Conservation (phyloP, 2,329 filamentous ascomycete species). For the Sporothrix curviconia region DNA sequence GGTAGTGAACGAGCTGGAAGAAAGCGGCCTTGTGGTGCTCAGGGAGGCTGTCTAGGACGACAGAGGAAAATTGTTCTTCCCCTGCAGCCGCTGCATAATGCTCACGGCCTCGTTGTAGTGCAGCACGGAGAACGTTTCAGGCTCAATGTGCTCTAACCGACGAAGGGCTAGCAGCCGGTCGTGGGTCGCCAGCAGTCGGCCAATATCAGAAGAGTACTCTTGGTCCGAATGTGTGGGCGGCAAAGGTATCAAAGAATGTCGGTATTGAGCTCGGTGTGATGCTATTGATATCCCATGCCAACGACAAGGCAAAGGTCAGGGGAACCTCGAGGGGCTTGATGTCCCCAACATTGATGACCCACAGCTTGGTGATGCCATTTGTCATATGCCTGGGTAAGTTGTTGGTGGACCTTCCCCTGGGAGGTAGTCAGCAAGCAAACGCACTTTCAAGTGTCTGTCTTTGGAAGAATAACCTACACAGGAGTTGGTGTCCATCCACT, state of each 20-base stretch:
- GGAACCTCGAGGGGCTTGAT: conserved; percentile 9
- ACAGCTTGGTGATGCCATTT: background rate
- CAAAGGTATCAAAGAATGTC: background rate
- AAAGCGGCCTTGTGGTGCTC: background rate
- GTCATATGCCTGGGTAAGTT: background rate
- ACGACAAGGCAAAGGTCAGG: background rate
- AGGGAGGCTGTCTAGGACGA: background rate
- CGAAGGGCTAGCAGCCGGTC: background rate
- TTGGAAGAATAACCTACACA: conserved; percentile 10
- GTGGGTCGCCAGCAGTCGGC: background rate
- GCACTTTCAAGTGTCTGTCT: no score
- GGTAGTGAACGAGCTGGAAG: background rate
- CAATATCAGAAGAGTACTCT: background rate
- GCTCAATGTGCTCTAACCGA: conserved; percentile 54
- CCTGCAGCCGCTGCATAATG: conserved; percentile 29
- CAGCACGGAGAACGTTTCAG: conserved; percentile 48
- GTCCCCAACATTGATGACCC: conserved; percentile 9
- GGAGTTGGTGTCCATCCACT: conserved; percentile 55
- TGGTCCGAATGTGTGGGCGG: background rate
- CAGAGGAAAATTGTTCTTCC: background rate
- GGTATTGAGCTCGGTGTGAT: background rate
- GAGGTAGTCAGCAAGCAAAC: no score
- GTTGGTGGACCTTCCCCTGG: background rate
- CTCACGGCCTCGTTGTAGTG: conserved; percentile 55
- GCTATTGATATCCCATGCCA: background rate